Evolutionary conservation across 106 monocot genomes (phyloP), one percentile per base, ranked within the genome.

Genomic region (Apostasia shenzhenica): DNA sequence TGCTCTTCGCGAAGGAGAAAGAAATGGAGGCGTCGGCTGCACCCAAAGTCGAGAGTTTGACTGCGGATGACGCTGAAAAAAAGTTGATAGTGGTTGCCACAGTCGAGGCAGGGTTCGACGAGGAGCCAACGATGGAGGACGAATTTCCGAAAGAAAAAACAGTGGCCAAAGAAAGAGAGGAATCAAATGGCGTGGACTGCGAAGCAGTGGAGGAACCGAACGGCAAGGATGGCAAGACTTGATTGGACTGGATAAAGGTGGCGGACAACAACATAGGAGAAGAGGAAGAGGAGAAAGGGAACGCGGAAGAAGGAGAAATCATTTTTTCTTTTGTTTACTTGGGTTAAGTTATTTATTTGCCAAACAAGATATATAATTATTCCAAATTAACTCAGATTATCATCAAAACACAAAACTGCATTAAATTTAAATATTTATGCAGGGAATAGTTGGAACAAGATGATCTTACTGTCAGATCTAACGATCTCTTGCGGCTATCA

Each of bases 401-500:
- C n/a, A n/a, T n/a, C n/a, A n/a, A n/a, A n/a, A n/a, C n/a, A n/a
- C n/a, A n/a, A n/a, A n/a, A n/a, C n/a, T n/a, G n/a, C n/a, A n/a
- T n/a, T n/a, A n/a, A n/a, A n/a, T 26, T 26, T 52, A 52, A 0
- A 52, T 6, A 52, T 52, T 4, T 4, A 10, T 52, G 10, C 52
- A 52, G 10, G 4, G 10, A 52, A 52, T 52, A 52, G 52, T 4
- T 10, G 10, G 4, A 4, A 0, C 14, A 2, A 7, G 10, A 1
- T 55, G 13, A 41, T 61, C 79, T 72, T 83, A 91, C 94, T 51
- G 70, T 72, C 70, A 87, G 58, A 43, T 76, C 77, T 38, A 85
- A 57, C 2, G 87, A 70, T 0, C 90, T 71, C 57, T 94, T 94
- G 48, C 90, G 54, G 5, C 66, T 61, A 70, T 79, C 73, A 63